Percentiles rank a stretch among this genome's conserved stretches.
These are phyloP conservation scores for Leptographium procerum DNA, from an alignment of 2,329 filamentous ascomycete species.

Conservation along the genomic window DNA sequence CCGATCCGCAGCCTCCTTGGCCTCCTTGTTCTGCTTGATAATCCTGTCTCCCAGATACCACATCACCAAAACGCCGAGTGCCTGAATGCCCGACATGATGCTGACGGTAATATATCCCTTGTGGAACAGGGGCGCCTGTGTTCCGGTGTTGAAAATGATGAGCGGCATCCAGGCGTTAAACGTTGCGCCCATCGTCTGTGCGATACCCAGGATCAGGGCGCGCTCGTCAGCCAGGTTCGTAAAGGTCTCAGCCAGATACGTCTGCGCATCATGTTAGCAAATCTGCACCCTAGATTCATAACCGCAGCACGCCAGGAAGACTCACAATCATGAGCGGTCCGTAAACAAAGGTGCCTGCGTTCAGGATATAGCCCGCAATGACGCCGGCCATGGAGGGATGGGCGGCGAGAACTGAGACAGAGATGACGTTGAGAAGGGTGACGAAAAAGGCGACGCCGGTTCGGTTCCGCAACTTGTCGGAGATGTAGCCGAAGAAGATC, in stretches of 20 bases:
- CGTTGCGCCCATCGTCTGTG: not conserved
- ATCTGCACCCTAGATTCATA: not conserved
- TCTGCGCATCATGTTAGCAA: not conserved
- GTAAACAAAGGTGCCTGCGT: not conserved
- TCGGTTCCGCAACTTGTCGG: slow-evolving; percentile 4
- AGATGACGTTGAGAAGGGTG: not conserved
- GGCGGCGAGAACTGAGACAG: not conserved
- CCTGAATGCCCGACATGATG: not conserved
- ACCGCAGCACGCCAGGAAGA: no score
- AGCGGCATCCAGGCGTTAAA: not conserved
- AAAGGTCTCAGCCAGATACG: not conserved
- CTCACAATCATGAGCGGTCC: not conserved
- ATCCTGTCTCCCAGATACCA: slow-evolving; percentile 9
- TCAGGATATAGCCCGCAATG: not conserved
- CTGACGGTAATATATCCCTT: not conserved
- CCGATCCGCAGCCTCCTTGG: not conserved
- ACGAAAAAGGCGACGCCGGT: not conserved
- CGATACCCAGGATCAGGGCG: not conserved
- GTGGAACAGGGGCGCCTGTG: not conserved
- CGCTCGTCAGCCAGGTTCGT: not conserved
- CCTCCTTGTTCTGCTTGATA: not conserved
- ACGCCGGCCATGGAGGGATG: not conserved
- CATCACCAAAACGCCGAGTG: not conserved
- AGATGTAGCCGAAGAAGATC: not conserved
- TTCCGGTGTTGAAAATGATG: not conserved